Evolutionary conservation across 495 filamentous ascomycete genomes (phyloP).

Genomic region (Immersiella caudata): DNA sequence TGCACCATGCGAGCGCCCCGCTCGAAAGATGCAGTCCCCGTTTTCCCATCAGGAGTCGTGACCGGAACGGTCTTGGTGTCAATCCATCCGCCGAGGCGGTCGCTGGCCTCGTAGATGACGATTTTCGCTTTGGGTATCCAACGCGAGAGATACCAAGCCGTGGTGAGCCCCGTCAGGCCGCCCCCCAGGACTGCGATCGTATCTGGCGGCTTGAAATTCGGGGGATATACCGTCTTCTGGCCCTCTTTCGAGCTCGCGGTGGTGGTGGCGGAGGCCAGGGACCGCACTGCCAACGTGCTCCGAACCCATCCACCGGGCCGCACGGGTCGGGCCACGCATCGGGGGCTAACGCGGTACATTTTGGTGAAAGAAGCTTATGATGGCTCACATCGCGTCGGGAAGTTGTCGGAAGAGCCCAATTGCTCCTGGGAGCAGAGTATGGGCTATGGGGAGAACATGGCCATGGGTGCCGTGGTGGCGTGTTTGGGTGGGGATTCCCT

Average conservation of each 20-base stretch:
- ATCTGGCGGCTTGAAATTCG: neutral
- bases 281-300: neutral
- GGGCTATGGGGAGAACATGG: neutral
- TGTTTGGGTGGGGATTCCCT: constrained; percentile 7
- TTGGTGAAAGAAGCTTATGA: constrained; percentile 16
- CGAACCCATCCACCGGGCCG: neutral
- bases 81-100: constrained; percentile 82
- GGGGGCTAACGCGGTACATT: constrained; percentile 30
- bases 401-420: constrained; percentile 20
- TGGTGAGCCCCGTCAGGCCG: constrained; percentile 86
- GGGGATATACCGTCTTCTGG: neutral
- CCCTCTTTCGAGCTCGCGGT: neutral
- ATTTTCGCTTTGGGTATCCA: constrained; percentile 59
- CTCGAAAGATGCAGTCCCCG: constrained; percentile 71
- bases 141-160: constrained; percentile 72
- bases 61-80: constrained; percentile 67
- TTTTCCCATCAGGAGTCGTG: constrained; percentile 44
- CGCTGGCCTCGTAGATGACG: constrained; percentile 75
- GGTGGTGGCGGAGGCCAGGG: neutral
- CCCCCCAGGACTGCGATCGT: constrained; percentile 78
- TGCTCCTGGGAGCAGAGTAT: constrained; percentile 9
- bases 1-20: constrained; percentile 81
- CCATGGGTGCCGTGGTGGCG: neutral
- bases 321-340: constrained; percentile 22
- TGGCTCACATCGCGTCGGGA: constrained; percentile 21